phyloP scores from a whole-genome alignment of 352 stramenopile species.

The Pythium folliculosum region DNA sequence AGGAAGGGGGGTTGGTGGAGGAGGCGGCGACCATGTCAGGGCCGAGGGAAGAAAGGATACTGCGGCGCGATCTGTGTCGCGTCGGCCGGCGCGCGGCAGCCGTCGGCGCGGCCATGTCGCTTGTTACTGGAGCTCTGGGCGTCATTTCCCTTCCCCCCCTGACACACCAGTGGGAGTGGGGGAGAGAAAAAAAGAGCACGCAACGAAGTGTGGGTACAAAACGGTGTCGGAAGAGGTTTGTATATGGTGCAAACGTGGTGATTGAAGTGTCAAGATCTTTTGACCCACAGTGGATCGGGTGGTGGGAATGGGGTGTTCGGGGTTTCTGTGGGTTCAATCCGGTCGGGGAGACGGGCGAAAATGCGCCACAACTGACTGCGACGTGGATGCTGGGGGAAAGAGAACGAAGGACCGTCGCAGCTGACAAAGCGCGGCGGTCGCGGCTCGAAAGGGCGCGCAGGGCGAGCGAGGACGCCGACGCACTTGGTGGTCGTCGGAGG shows the following conservation, averaged over 20 bases:
- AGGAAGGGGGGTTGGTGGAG: background rate
- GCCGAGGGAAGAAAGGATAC: constrained; percentile 17
- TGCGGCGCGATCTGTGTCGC: constrained; percentile 10
- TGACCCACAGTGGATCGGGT: background rate
- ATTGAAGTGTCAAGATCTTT: background rate
- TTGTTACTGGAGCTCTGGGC: background rate
- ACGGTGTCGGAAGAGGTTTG: background rate
- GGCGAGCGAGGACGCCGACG: too few relatives aligned
- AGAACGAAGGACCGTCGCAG: too few relatives aligned
- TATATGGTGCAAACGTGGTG: background rate
- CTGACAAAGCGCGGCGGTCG: too few relatives aligned
- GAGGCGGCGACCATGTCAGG: constrained; percentile 4
- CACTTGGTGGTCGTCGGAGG: too few relatives aligned
- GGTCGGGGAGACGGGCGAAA: background rate
- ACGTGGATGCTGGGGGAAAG: too few relatives aligned
- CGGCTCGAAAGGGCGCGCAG: too few relatives aligned
- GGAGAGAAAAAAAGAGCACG: too few relatives aligned
- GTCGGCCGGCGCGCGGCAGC: background rate
- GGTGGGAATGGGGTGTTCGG: background rate
- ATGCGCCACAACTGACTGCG: too few relatives aligned
- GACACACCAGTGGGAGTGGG: too few relatives aligned
- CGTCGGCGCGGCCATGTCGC: constrained; percentile 8
- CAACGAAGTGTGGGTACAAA: background rate
- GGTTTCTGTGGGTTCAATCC: background rate
- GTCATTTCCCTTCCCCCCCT: background rate